Base-by-base conservation (phyloP, 768 basidiomycete species). In the Daedaleopsis sinensis region DNA sequence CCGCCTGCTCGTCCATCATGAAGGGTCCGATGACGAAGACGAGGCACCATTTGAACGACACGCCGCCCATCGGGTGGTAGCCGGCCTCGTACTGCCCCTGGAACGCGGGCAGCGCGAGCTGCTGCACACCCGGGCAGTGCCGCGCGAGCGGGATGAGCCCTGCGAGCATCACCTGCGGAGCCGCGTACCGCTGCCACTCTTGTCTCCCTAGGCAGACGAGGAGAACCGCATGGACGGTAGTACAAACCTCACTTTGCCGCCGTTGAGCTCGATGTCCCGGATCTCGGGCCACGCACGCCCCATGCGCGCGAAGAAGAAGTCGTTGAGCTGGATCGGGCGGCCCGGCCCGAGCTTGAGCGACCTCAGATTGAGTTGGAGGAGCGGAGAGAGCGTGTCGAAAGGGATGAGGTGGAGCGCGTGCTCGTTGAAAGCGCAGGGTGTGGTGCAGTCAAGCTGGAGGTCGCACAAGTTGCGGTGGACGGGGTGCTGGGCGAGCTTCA, bases 81-180 rank as follows among this genome's bases (percentile, higher is more conserved):
- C 50, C 54, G 8, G 19, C 51, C 11, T 58, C 37, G 55, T 56
- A 56, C 13, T n/a, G 37, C 48, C 18, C 59, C 39, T 36, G 36
- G 60, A 62, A 51, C 37, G 59, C 53, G 32, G 59, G 27, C 15
- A 65, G 46, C 27, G 52, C 59, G 21, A 65, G 64, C 7, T 21
- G 15, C 6, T n/a, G 5, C 3, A 65, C 46, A 10, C 48, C 13
- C 13, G 36, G 49, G 44, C 64, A 65, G 44, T 57, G 57, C 24
- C 38, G 36, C 7, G 59, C 54, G 54, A 65, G 64, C 19, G 61
- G 58, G 7, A 62, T n/a, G 50, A 65, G 51, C 8, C 64, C 61
- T 35, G 35, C 48, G 15, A 65, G 50, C 16, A 57, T 62, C 39
- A 62, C 58, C n/a, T 38, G 51, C 11, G 54, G 52, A 0, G 27